These are phyloP conservation scores for Saprolegnia diclina DNA, from an alignment of 352 stramenopile genomes.

Conservation along the genomic window DNA sequence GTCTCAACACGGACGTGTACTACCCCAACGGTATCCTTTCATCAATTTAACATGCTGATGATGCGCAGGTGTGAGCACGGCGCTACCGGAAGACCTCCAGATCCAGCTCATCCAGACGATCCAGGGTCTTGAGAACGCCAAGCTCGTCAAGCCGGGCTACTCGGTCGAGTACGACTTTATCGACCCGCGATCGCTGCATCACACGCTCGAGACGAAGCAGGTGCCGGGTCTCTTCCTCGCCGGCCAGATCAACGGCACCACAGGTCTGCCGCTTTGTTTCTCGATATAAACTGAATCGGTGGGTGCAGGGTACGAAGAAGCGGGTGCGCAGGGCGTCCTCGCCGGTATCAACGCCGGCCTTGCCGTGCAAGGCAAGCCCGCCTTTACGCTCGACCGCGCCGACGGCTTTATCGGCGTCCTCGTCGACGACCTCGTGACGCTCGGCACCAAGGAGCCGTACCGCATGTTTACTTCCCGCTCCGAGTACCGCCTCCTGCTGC, in stretches of 20 bases:
- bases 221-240: conserved; percentile 92
- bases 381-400: conserved; percentile 91
- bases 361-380: conserved; percentile 44
- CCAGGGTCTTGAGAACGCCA: conserved; percentile 91
- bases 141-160: conserved; percentile 95
- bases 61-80: conserved; percentile 42
- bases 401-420: conserved; percentile 97
- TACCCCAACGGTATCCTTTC: conserved; percentile 95
- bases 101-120: conserved; percentile 93
- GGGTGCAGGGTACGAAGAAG: conserved; percentile 93
- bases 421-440: conserved; percentile 97
- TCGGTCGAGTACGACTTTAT: conserved; percentile 99
- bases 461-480: conserved; percentile 98
- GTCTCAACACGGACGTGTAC: conserved; percentile 93
- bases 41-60: background rate
- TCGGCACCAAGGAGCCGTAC: conserved; percentile 96
- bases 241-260: conserved; percentile 99
- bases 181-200: conserved; percentile 89
- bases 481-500: conserved; percentile 84
- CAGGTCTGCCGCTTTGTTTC: conserved; percentile 34
- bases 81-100: conserved; percentile 92
- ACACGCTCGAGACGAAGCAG: conserved; percentile 94
- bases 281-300: background rate
- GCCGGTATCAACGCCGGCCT: conserved; percentile 95
- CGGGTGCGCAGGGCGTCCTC: conserved; percentile 95